Evolutionary conservation across 371 early-diverging fungal species (phyloP).

Genomic region (Mucor irregularis): DNA sequence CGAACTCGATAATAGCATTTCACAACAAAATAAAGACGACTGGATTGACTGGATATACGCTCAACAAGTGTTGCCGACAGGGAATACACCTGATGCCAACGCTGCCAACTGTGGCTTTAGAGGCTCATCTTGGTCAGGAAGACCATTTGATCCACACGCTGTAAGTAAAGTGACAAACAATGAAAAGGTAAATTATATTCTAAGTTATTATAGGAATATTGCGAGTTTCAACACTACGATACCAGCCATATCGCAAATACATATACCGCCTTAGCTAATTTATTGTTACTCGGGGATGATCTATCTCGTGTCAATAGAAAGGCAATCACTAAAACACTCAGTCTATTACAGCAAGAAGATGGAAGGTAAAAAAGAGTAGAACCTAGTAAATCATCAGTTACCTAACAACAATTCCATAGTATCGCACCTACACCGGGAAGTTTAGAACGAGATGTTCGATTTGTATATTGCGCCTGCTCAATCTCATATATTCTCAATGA

Average conservation of each 20-base stretch:
- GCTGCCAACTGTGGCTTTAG: conserved; percentile 63
- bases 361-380: conserved; percentile 62
- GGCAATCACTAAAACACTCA: conserved; percentile 63
- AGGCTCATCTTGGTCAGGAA: conserved; percentile 70
- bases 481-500: conserved; percentile 84
- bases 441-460: conserved; percentile 85
- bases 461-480: conserved; percentile 88
- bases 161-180: conserved; percentile 28
- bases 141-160: conserved; percentile 48
- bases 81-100: conserved; percentile 28
- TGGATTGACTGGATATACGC: conserved; percentile 97
- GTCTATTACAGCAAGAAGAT: conserved; percentile 67
- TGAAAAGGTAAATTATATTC: neutral
- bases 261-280: conserved; percentile 81
- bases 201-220: conserved; percentile 19
- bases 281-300: conserved; percentile 89
- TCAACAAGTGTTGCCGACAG: conserved; percentile 72
- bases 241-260: conserved; percentile 87
- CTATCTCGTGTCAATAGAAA: conserved; percentile 77
- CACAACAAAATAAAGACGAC: conserved; percentile 53
- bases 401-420: too few relatives aligned
- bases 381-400: neutral
- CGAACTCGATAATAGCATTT: conserved; percentile 55
- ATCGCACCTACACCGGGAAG: conserved; percentile 68
- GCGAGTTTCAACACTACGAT: conserved; percentile 47